Base-by-base conservation (phyloP, 1,284 basidiomycete species). In the Apiotrichum gracile region DNA sequence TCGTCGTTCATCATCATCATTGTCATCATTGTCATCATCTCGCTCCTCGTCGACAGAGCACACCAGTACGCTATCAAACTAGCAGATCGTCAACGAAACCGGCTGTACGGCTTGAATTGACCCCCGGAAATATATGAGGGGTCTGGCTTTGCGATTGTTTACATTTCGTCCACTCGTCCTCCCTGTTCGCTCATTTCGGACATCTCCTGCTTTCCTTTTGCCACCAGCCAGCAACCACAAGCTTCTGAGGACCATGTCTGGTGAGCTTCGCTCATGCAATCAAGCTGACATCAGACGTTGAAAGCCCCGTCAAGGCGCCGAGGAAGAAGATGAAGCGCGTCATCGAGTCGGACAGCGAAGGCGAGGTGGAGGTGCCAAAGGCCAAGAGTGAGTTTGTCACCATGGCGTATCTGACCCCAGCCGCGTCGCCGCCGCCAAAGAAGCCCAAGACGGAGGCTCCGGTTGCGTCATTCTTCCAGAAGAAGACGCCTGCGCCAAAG, bases 281-380 rank as follows among this genome's bases (percentile, higher is more conserved):
- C 26, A n/a, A n/a, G 51, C 52, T 60, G 3, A 63, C 50, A 39
- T 5, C 33, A 67, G 63, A 65, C 44, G 35, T 42, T 26, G 66
- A 63, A 22, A 53, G 56, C 14, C 61, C 63, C 8, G 40, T 63
- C 26, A 69, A 61, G 52, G 44, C 51, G 14, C 41, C 45, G 16
- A 47, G 52, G 21, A 45, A 47, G 42, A 86, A 86, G 74, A 82
- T 80, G 66, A 77, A 84, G 57, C 79, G 82, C 45, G 75, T 86
- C 34, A 65, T 85, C 5, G 78, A 82, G 39, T 86, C 85, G 0
- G 86, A 87, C 54, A 82, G 85, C 26, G 85, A 86, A 54, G 76
- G 73, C 25, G 77, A 75, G 29, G 56, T 44, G 38, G 41, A 29
- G 47, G n/a, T n/a, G n/a, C n/a, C n/a, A n/a, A n/a, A n/a, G n/a